A percentile compares a stretch with the other conserved stretches of the same genome.
These are phyloP conservation scores for Metschnikowia santaceciliae DNA, from an alignment of 805 yeast genomes.

Conservation along the genomic window DNA sequence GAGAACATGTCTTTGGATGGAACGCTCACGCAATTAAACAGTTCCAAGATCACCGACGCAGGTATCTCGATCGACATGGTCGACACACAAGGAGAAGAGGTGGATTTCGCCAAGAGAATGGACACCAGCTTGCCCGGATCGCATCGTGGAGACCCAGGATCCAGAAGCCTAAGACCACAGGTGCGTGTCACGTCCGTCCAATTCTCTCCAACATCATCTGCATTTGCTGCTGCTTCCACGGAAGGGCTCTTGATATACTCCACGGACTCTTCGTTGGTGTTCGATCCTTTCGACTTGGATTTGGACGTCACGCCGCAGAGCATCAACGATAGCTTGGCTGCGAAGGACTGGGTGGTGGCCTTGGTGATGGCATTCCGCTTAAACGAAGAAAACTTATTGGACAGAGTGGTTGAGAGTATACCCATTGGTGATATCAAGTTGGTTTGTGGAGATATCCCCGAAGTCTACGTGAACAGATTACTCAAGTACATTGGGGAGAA, in stretches of 20 bases:
- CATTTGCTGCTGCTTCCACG: constrained; percentile 93
- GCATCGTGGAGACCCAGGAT: constrained; percentile 67
- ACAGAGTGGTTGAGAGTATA: constrained; percentile 66
- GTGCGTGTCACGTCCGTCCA: constrained; percentile 73
- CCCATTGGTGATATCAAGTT: constrained; percentile 69
- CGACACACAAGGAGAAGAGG: constrained; percentile 81
- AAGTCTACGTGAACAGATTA: constrained; percentile 66
- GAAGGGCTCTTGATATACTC: constrained; percentile 86
- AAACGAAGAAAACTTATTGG: constrained; percentile 73
- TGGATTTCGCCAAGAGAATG: constrained; percentile 77
- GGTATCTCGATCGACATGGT: constrained; percentile 72
- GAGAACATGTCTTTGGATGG: constrained; percentile 90
- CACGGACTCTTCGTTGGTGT: constrained; percentile 65
- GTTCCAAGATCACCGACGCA: constrained; percentile 80
- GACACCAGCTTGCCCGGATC: constrained; percentile 86
- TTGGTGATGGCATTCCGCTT: constrained; percentile 90
- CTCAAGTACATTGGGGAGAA: constrained; percentile 62
- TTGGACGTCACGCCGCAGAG: constrained; percentile 85
- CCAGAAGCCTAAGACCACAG: constrained; percentile 72
- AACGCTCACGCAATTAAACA: constrained; percentile 72
- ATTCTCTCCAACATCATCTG: constrained; percentile 85
- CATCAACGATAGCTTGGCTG: constrained; percentile 55
- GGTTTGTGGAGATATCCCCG: constrained; percentile 67
- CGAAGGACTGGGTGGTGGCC: constrained; percentile 67
- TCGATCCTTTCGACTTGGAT: constrained; percentile 95